These are phyloP conservation scores for Brassica balearica DNA, from an alignment of 441 rosid species.

Conservation along the genomic window DNA sequence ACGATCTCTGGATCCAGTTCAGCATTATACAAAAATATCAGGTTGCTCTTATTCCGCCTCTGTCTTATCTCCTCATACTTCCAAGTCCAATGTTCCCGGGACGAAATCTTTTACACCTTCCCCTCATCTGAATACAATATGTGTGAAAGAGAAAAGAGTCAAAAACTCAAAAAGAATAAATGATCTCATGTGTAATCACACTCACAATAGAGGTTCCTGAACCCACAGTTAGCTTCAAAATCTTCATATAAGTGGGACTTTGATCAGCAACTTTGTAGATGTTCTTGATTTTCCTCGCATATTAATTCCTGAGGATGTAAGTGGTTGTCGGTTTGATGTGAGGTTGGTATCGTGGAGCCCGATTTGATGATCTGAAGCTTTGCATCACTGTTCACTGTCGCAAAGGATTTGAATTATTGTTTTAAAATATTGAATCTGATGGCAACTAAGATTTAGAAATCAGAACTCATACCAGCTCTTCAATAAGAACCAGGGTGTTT, in stretches of 20 bases:
- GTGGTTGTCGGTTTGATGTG: too few species aligned
- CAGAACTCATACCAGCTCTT: too few species aligned
- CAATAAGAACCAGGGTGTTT: neutral
- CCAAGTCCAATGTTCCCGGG: neutral
- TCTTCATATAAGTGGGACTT: too few species aligned
- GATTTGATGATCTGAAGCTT: too few species aligned
- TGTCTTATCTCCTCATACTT: neutral
- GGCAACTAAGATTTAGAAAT: neutral
- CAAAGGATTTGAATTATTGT: too few species aligned
- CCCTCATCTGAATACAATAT: neutral
- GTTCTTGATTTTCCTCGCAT: too few species aligned
- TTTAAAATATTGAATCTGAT: neutral
- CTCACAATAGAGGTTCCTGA: conserved; percentile 21
- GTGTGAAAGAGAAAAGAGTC: neutral
- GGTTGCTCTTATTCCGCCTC: neutral
- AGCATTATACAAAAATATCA: neutral
- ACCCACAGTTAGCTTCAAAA: too few species aligned
- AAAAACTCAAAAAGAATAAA: neutral
- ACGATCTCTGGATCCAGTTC: neutral
- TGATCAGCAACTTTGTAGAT: too few species aligned
- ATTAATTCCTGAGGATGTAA: too few species aligned
- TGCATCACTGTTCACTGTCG: too few species aligned
- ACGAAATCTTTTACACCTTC: neutral
- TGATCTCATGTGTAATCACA: neutral
- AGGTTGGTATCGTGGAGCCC: too few species aligned